Evolutionary conservation across 208 protist species (phyloP), one percentile per base, ranked within the genome.

Genomic region (Porcisia hertigi): DNA sequence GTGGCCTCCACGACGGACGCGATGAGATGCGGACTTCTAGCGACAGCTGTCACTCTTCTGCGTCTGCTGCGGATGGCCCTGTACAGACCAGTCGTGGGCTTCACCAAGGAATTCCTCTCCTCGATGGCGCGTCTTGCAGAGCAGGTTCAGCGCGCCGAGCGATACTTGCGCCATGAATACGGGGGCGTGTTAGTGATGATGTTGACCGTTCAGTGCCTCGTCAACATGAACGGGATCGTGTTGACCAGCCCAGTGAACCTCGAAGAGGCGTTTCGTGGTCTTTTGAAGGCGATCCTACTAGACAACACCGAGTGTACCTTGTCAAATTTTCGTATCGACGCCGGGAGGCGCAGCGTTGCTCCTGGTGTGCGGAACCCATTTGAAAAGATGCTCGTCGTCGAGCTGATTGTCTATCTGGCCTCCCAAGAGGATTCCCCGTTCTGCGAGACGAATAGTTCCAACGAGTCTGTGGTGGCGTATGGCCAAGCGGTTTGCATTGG

Each of bases 161-260:
- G 81, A 23, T 57, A 69, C 45, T 80, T 94, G 41, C 81, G 83
- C 20, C 69, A 34, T 14, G 85, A 93, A 69, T 92, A 93, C 86
- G 76, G 82, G 7, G 93, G 93, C 60, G 91, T 97, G 84, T 84
- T 92, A 49, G 81, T 88, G 23, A 75, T 97, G 70, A 75, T 97
- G 45, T 77, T 94, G 43, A 83, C 80, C 18, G 84, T 91, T 8
- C 88, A 97, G 73, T 84, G 72, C 20, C 57, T 94, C 25, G 91
- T 87, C 73, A 97, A 97, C 82, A 83, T 92, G 60, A 94, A 97
- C 77, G 93, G 91, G 5, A 41, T 54, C 20, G 71, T 58, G 7
- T 64, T 86, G 20, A 80, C 76, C 14, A 80, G 70, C 3, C 78
- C 91, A 1, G 80, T 88, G 36, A 84, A 88, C 71, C 62, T 94